Evolutionary conservation across 495 filamentous ascomycete species (phyloP).

Genomic region (Zalerion maritima): DNA sequence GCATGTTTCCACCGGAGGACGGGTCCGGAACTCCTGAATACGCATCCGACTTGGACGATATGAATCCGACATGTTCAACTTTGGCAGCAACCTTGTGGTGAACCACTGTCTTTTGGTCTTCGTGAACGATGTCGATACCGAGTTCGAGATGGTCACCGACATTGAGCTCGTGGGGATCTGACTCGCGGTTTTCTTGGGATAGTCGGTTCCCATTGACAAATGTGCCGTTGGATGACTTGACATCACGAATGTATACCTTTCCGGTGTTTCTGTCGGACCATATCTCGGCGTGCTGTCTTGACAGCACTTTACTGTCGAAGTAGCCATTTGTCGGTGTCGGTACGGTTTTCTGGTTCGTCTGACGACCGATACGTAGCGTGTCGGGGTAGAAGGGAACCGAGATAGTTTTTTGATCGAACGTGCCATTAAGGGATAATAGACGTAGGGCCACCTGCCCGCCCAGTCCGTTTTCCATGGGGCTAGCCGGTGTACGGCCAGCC

Average conservation of each 20-base stretch:
- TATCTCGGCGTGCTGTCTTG: constrained; percentile 87
- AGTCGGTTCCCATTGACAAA: constrained; percentile 90
- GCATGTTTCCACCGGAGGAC: constrained; percentile 53
- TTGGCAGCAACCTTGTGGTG: constrained; percentile 96
- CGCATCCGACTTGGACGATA: constrained; percentile 62
- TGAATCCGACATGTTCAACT: constrained; percentile 82
- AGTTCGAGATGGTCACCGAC: constrained; percentile 81
- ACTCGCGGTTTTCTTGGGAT: constrained; percentile 86
- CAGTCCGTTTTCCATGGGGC: constrained; percentile 36
- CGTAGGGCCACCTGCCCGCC: constrained; percentile 62
- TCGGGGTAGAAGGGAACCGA: constrained; percentile 80
- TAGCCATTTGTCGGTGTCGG: constrained; percentile 83
- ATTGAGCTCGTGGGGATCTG: constrained; percentile 80
- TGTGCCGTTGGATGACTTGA: constrained; percentile 96
- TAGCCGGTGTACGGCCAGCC: constrained; percentile 25
- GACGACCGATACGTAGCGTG: constrained; percentile 78
- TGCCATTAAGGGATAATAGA: constrained; percentile 76
- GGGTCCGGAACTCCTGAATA: constrained; percentile 81
- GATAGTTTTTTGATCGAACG: constrained; percentile 94
- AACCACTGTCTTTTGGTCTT: constrained; percentile 94
- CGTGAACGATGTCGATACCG: constrained; percentile 94
- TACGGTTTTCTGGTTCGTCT: constrained; percentile 91
- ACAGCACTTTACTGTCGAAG: constrained; percentile 96
- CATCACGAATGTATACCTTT: constrained; percentile 90
- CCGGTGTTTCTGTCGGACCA: constrained; percentile 84